Conservation (phyloP, 2,329 filamentous ascomycete species). For the Fusarium zealandicum region DNA sequence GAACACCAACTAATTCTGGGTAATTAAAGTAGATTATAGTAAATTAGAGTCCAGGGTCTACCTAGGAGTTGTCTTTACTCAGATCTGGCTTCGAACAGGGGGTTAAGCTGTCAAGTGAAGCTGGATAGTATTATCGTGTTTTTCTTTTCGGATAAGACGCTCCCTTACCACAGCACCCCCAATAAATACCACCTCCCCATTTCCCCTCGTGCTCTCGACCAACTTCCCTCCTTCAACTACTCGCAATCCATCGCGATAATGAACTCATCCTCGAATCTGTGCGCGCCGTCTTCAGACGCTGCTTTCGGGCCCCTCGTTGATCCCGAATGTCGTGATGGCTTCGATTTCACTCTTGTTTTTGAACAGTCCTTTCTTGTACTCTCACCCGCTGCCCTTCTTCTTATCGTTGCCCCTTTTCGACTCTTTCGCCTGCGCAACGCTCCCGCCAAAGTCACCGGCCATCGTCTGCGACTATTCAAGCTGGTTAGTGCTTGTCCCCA, state of each 20-base stretch:
- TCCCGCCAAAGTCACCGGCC: slow-evolving; percentile 38
- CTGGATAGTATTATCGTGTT: too few species aligned
- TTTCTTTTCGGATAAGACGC: too few species aligned
- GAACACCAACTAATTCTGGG: too few species aligned
- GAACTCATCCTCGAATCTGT: slow-evolving; percentile 34
- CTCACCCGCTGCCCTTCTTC: slow-evolving; percentile 42
- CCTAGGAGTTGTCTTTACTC: too few species aligned
- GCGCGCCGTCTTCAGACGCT: slow-evolving; percentile 35
- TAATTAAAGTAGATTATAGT: too few species aligned
- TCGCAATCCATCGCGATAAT: slow-evolving; percentile 18
- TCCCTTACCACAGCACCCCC: too few species aligned
- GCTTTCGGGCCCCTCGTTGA: slow-evolving; percentile 39
- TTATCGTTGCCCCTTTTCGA: slow-evolving; percentile 45
- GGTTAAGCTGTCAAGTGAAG: too few species aligned
- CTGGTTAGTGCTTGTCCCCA: slow-evolving; percentile 32
- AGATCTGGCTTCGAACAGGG: too few species aligned
- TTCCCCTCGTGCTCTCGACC: background rate
- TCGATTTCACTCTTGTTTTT: slow-evolving; percentile 61
- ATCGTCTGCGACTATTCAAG: slow-evolving; percentile 39
- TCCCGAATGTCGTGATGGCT: slow-evolving; percentile 48
- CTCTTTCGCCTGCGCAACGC: slow-evolving; percentile 39
- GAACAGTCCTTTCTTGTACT: slow-evolving; percentile 48
- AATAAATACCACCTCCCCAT: slow-evolving; percentile 1
- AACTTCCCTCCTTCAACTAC: slow-evolving; percentile 3
- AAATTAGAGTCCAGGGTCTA: too few species aligned